These are phyloP conservation scores for Stereum hirsutum DNA, from an alignment of 1,284 basidiomycete species.

Conservation along the genomic window DNA sequence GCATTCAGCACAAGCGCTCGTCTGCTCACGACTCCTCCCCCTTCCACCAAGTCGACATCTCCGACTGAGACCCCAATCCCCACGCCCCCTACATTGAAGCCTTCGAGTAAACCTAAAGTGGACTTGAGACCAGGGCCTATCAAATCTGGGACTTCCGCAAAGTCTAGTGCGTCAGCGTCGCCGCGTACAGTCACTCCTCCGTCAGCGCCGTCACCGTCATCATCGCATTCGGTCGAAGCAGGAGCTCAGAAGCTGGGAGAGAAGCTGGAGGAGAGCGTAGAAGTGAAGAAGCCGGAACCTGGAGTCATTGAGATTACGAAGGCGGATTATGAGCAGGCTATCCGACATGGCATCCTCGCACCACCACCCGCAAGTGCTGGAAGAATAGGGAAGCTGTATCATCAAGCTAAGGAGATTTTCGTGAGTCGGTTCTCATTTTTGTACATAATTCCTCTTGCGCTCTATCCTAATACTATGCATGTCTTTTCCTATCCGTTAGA, in stretches of 20 bases:
- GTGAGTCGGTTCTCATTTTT: no score
- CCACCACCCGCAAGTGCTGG: constrained; percentile 56
- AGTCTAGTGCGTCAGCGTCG: constrained; percentile 10
- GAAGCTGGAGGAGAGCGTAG: no score
- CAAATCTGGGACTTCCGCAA: constrained; percentile 29
- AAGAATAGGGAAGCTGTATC: constrained; percentile 43
- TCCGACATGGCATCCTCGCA: constrained; percentile 53
- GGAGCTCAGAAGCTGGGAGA: no score
- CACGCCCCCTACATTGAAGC: constrained; percentile 13
- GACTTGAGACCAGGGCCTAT: constrained; percentile 58
- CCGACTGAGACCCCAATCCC: constrained; percentile 11
- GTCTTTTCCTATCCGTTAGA: no score
- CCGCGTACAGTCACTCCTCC: neutral
- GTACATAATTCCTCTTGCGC: neutral
- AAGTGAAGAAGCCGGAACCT: constrained; percentile 8
- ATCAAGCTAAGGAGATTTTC: constrained; percentile 63
- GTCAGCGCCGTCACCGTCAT: constrained; percentile 8
- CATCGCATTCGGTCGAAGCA: constrained; percentile 3
- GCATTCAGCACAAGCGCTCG: no score
- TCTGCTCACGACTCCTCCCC: constrained; percentile 7
- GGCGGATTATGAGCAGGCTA: constrained; percentile 56
- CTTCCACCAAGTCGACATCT: constrained; percentile 17
- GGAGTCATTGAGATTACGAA: constrained; percentile 43
- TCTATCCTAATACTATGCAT: constrained; percentile 8
- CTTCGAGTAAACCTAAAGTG: constrained; percentile 41